Base-by-base conservation (phyloP, 202 grass and related monocot genomes). In the Zoysia matrella region DNA sequence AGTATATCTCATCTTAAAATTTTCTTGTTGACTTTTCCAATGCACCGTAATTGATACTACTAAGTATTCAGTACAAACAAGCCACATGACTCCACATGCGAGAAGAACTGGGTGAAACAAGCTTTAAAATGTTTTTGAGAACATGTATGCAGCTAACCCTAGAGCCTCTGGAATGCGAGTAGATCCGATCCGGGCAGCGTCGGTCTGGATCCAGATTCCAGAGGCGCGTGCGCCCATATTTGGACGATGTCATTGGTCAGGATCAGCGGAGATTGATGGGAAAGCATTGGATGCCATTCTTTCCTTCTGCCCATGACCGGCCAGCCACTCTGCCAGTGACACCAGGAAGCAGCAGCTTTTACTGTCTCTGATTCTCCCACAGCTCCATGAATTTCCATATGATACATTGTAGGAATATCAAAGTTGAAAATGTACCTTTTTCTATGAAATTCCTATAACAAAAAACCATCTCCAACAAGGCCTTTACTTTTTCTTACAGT, bases 241-340 rank as follows among this genome's bases (percentile, higher is more conserved):
- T 7, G 60, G 8, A 22, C 44, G 60, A 79, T 58, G 75, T 46
- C 75, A 85, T 57, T 66, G 75, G 83, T 73, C 68, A 44, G 44
- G 42, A 48, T 43, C 40, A 70, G 14, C 67, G 8, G 3, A 78
- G 58, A 36, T 53, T 1, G 12, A 62, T 11, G 3, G 18, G 30
- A 62, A 47, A 56, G 13, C 72, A 43, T 51, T 60, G 72, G 64
- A 76, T 76, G 60, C 45, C 16, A 15, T 69, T 11, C 36, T 13
- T 41, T 9, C 36, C 41, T 64, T 11, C 30, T 41, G 22, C 36
- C 58, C 30, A 11, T 9, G 9, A 41, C 61, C 11, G 36, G 10
- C 60, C 30, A 1, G 30, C 30, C 30, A 36, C 30, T 36, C 30
- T 36, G 30, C 30, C 30, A 36, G 30, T 36, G 30, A 36, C 30